Conservation (phyloP, 345 rosid genomes). For the rapeseed (Brassica napus) region DNA sequence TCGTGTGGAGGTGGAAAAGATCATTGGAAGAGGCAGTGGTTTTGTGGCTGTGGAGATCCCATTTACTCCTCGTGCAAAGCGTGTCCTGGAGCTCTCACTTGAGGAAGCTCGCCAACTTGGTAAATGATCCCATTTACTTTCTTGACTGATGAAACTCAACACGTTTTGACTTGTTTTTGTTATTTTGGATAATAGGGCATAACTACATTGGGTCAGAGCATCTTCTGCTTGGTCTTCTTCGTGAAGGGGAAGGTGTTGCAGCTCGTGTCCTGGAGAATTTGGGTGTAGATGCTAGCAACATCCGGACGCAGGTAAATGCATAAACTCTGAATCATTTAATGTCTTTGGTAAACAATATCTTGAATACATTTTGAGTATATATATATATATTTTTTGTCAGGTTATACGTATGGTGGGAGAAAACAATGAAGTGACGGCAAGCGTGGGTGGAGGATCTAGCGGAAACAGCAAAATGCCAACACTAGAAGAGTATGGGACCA, state of each 20-base stretch:
- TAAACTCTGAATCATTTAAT: background rate
- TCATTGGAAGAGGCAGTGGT: slow-evolving; percentile 95
- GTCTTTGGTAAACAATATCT: background rate
- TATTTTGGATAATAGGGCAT: slow-evolving; percentile 61
- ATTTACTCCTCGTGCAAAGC: slow-evolving; percentile 97
- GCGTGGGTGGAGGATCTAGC: slow-evolving; percentile 74
- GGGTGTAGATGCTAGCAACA: slow-evolving; percentile 89
- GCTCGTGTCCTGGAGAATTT: slow-evolving; percentile 97
- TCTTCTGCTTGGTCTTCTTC: slow-evolving; percentile 89
- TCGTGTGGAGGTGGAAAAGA: slow-evolving; percentile 95
- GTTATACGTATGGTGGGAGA: slow-evolving; percentile 99
- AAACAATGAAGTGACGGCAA: slow-evolving; percentile 79
- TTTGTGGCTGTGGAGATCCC: slow-evolving; percentile 97
- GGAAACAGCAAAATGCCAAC: slow-evolving; percentile 90
- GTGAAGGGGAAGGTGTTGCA: slow-evolving; percentile 99
- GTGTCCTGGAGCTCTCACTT: slow-evolving; percentile 84
- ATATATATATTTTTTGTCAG: slow-evolving; percentile 36
- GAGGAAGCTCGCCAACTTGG: slow-evolving; percentile 97
- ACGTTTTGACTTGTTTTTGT: background rate
- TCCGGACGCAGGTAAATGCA: slow-evolving; percentile 81
- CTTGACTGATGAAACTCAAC: too few relatives aligned
- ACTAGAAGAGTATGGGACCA: slow-evolving; percentile 97
- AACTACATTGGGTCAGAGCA: slow-evolving; percentile 99
- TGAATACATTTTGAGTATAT: background rate
- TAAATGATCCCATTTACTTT: slow-evolving; percentile 24